Evolutionary conservation across 2,329 filamentous ascomycete genomes (phyloP).

Genomic region (Sporothrix pseudoabietina): DNA sequence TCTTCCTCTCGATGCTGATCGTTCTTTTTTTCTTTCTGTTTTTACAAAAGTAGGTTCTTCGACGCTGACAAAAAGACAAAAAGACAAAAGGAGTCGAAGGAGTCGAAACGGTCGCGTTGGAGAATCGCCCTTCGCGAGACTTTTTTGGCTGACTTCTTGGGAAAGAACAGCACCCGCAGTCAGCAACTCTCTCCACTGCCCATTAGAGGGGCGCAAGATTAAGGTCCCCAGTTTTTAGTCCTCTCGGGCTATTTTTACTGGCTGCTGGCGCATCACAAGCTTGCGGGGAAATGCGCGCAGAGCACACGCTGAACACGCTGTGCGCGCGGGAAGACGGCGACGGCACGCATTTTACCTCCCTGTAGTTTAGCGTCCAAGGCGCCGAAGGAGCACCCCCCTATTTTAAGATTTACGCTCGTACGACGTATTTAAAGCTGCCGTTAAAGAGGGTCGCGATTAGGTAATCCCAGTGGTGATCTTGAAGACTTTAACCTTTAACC

Average conservation of each 20-base stretch:
- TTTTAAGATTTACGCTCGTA: background rate
- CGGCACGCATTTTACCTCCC: background rate
- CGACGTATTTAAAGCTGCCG: background rate
- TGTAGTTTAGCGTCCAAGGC: background rate
- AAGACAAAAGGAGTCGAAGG: background rate
- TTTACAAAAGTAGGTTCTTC: background rate
- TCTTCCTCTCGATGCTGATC: background rate
- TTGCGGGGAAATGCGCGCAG: constrained; percentile 14
- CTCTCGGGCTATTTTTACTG: background rate
- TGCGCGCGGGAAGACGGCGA: background rate
- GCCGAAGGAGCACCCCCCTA: background rate
- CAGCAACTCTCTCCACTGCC: background rate
- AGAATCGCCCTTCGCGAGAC: background rate
- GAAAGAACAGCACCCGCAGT: background rate
- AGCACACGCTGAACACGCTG: background rate
- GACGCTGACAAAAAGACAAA: constrained; percentile 13
- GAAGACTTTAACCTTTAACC: background rate
- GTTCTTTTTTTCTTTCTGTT: background rate
- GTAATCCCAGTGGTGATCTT: background rate
- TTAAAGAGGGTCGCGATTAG: background rate
- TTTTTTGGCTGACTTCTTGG: background rate
- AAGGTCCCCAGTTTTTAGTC: constrained; percentile 23
- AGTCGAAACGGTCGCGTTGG: background rate
- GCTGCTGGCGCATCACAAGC: constrained; percentile 9
- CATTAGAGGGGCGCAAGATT: constrained; percentile 24